These are phyloP conservation scores for Gossypium turneri DNA, from an alignment of 345 rosid species.

Conservation along the genomic window DNA sequence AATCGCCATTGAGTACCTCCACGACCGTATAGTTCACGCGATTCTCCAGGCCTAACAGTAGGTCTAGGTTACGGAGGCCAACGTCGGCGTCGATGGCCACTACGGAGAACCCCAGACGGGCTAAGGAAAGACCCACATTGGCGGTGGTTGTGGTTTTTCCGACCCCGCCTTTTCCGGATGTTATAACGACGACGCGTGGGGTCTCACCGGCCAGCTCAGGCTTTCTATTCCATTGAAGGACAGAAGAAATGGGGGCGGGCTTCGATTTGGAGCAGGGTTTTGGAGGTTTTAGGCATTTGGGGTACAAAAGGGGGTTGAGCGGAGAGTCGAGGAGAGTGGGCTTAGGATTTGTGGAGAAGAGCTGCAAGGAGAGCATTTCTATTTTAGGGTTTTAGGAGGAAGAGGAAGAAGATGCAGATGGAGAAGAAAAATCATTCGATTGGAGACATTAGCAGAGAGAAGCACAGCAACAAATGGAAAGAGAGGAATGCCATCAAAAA, in stretches of 20 bases:
- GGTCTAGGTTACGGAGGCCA: conserved; percentile 94
- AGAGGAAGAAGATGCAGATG: background rate
- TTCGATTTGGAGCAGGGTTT: conserved; percentile 19
- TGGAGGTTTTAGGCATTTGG: background rate
- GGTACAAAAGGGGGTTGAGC: conserved; percentile 12
- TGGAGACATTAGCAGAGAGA: background rate
- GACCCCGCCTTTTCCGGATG: conserved; percentile 98
- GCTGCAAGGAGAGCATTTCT: conserved; percentile 49
- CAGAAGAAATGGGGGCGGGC: conserved; percentile 5
- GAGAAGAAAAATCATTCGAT: background rate
- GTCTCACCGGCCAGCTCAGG: conserved; percentile 94
- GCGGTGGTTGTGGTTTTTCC: conserved; percentile 97
- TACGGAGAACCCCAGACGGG: conserved; percentile 87
- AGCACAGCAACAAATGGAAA: too few relatives aligned
- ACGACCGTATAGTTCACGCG: conserved; percentile 91
- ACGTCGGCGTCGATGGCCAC: conserved; percentile 93
- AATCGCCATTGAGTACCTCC: conserved; percentile 92
- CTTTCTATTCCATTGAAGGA: conserved; percentile 55
- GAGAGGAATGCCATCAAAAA: too few relatives aligned
- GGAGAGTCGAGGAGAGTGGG: conserved; percentile 30
- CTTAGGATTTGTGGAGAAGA: conserved; percentile 26
- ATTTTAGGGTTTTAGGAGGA: background rate
- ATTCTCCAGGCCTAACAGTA: conserved; percentile 86
- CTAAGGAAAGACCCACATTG: conserved; percentile 88
- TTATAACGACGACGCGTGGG: conserved; percentile 89